A percentile compares a stretch with the other conserved stretches of the same genome.
These are phyloP conservation scores for Acorus calamus DNA, from an alignment of 106 monocot genomes.

Conservation along the genomic window DNA sequence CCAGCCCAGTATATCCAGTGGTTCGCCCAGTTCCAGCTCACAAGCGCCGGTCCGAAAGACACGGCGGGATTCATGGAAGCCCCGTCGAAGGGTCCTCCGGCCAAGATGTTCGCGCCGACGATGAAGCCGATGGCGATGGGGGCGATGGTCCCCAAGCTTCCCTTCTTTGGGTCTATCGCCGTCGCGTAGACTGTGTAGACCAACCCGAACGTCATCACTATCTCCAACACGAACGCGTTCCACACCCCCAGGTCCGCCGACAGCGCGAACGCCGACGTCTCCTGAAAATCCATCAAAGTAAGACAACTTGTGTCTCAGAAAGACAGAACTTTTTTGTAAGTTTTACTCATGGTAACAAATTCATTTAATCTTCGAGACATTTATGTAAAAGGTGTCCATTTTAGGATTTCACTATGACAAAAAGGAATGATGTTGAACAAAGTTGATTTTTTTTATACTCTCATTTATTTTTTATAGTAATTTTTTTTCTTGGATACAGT, in stretches of 20 bases:
- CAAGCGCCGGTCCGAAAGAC: conserved; percentile 33
- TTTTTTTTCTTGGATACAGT: too few species aligned
- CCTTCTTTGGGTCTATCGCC: conserved; percentile 36
- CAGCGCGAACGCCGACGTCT: conserved; percentile 14
- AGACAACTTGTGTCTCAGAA: too few species aligned
- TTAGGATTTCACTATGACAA: too few species aligned
- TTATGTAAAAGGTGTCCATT: too few species aligned
- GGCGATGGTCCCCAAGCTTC: conserved; percentile 29
- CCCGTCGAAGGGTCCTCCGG: conserved; percentile 27
- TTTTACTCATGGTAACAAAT: too few species aligned
- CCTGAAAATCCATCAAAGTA: conserved; percentile 1
- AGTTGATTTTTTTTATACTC: too few species aligned
- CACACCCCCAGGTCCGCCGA: conserved; percentile 4
- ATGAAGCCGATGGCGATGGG: conserved; percentile 41
- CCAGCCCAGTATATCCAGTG: conserved; percentile 48
- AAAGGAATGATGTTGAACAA: too few species aligned
- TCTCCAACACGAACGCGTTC: conserved; percentile 28
- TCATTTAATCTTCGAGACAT: too few species aligned
- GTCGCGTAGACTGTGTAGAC: conserved; percentile 52
- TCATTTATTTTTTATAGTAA: too few species aligned
- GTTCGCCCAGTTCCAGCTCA: conserved; percentile 25
- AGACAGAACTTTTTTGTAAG: too few species aligned
- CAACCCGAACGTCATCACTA: conserved; percentile 36
- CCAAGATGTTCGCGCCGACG: conserved; percentile 35
- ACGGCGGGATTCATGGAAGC: conserved; percentile 48